Evolutionary conservation across 139 green algal species (phyloP), one percentile per base, ranked within the genome.

Genomic region (Ulvella scutata): DNA sequence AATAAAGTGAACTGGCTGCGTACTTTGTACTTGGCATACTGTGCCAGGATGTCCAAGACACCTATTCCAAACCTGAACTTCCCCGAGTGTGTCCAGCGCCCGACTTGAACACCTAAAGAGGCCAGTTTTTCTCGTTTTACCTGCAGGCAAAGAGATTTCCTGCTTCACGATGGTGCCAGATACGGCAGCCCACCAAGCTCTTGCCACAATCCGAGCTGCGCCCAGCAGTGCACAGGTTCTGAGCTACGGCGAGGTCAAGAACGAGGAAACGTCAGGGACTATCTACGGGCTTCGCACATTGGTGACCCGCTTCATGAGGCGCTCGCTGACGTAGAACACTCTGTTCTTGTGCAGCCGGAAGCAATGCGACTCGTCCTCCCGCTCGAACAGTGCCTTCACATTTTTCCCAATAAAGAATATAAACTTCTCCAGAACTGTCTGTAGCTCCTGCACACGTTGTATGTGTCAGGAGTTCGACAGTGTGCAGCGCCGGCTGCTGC

Each of bases 321-420:
- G 84, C 81, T 99, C 95, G 26, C 89, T 83, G 9, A 99, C 91
- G 78, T 98, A 99, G 79, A 89, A 99, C n/a, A 99, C 91, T 10
- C 85, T 78, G 75, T 98, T 93, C 43, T 90, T 94, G 39, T 99
- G 94, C 39, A 99, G 75, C 2, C 95, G 79, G 17, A 99, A 84
- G 82, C 89, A 95, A 81, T 96, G 87, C 0, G 83, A 82, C n/a
- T 96, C 90, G 35, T 92, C 86, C 2, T 79, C 72, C 0, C 85
- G 77, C 35, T 97, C 93, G 10, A 98, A 85, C 43, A 99, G 79
- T 59, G 81, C 85, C 78, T 95, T 94, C 38, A 99, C 91, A 79
- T 96, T 94, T 75, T 97, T 98, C 6, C 95, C 95, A 4, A 99
- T 89, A 72, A 95, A 99, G 72, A 98, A 97, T 77, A 95, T 91